Evolutionary conservation across 192 early-diverging fungal species (phyloP).

Genomic region (Rhizophagus sp.): DNA sequence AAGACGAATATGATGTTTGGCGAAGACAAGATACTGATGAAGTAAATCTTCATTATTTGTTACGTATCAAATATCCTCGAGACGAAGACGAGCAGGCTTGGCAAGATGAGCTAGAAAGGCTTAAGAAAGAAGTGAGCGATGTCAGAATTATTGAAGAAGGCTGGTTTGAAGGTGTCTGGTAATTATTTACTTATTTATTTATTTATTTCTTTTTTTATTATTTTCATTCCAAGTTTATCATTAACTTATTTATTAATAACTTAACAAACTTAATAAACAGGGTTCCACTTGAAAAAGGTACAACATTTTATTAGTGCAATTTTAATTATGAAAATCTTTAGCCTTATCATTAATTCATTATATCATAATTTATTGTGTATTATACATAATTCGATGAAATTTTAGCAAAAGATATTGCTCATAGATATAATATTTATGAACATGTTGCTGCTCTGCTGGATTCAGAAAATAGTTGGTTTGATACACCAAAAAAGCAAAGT

Average conservation of each 20-base stretch:
- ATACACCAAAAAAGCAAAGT: conserved; percentile 16
- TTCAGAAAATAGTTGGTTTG: conserved; percentile 32
- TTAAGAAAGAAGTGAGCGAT: conserved; percentile 21
- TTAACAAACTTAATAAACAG: neutral
- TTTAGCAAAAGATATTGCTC: conserved; percentile 31
- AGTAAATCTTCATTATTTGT: conserved; percentile 32
- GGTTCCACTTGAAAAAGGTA: conserved; percentile 28
- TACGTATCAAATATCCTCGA: conserved; percentile 32
- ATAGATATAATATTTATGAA: conserved; percentile 30
- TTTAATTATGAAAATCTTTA: neutral
- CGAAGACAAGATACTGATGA: conserved; percentile 31
- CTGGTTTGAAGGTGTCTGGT: conserved; percentile 35
- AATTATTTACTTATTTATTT: neutral
- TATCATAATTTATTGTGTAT: neutral
- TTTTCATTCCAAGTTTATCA: neutral
- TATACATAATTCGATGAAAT: neutral
- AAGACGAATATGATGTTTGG: conserved; percentile 33
- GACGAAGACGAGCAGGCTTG: conserved; percentile 26
- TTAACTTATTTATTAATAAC: neutral
- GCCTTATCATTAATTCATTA: neutral
- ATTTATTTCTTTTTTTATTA: neutral
- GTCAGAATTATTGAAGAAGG: conserved; percentile 27
- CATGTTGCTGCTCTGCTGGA: conserved; percentile 27
- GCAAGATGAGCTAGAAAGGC: conserved; percentile 26
- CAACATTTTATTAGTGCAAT: neutral